Evolutionary conservation across 192 early-diverging fungal species (phyloP).

Genomic region (Backusella parvicylindrica): DNA sequence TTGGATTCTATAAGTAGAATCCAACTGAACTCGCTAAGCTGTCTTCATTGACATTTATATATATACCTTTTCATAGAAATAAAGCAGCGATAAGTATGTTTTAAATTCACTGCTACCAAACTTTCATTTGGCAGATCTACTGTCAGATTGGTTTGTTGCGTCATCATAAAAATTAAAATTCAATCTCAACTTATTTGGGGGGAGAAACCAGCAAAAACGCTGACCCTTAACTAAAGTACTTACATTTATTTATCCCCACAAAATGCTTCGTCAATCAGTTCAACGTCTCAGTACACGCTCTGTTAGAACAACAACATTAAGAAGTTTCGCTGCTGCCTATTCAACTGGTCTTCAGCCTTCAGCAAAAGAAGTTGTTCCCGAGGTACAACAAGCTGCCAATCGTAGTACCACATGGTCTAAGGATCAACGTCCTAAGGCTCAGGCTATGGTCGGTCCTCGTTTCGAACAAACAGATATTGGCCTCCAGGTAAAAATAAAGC

Average conservation of each 20-base stretch:
- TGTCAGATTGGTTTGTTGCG: not conserved
- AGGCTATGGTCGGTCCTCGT: constrained; percentile 74
- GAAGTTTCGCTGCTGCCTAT: constrained; percentile 12
- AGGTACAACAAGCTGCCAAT: constrained; percentile 68
- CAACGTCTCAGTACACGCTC: not conserved
- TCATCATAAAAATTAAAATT: constrained; percentile 1
- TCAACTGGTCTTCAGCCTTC: constrained; percentile 20
- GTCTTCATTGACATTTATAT: not conserved
- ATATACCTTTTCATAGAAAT: not conserved
- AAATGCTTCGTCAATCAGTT: constrained; percentile 9
- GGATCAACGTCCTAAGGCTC: constrained; percentile 65
- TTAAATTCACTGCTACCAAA: not conserved
- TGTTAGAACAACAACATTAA: not conserved
- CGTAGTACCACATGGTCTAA: constrained; percentile 72
- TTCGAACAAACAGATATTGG: constrained; percentile 82
- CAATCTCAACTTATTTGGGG: constrained; percentile 4
- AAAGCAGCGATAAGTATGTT: not conserved
- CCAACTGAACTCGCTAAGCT: not conserved
- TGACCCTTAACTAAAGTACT: constrained; percentile 3
- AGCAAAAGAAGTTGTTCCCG: constrained; percentile 16
- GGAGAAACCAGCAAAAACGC: not conserved
- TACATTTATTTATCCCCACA: not conserved
- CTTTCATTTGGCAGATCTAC: not conserved
- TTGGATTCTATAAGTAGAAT: not conserved
- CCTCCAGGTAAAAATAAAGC: constrained; percentile 57